phyloP scores from a whole-genome alignment of 441 rosid species.

The Biscutella laevigata region DNA sequence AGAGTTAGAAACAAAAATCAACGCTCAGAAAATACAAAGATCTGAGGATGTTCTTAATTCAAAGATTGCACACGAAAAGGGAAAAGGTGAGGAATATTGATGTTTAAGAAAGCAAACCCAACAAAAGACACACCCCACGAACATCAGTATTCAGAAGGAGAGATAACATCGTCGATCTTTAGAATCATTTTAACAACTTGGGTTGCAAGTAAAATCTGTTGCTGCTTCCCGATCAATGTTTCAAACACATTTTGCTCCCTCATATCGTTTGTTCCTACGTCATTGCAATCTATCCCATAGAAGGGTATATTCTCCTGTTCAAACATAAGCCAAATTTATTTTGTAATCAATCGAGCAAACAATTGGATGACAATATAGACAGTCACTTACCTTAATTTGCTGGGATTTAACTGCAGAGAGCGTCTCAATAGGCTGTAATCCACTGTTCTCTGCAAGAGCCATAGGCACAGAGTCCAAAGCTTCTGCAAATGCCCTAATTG shows the following conservation, averaged over 20 bases:
- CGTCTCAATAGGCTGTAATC: constrained; percentile 89
- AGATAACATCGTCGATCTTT: constrained; percentile 96
- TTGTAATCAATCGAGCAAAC: background rate
- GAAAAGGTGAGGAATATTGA: background rate
- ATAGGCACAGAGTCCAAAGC: constrained; percentile 80
- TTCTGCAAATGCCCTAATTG: constrained; percentile 88
- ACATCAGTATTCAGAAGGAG: constrained; percentile 64
- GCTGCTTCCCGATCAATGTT: constrained; percentile 92
- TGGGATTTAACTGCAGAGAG: constrained; percentile 90
- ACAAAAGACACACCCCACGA: background rate
- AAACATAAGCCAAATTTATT: background rate
- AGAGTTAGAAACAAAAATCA: too few relatives aligned
- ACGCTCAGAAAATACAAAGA: too few relatives aligned
- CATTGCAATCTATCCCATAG: constrained; percentile 91
- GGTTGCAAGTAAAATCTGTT: constrained; percentile 88
- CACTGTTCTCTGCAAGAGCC: constrained; percentile 98
- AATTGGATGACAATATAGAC: background rate
- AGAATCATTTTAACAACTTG: constrained; percentile 98
- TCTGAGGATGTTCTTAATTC: background rate
- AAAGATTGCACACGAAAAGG: background rate
- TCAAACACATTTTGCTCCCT: constrained; percentile 81
- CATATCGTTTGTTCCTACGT: constrained; percentile 91
- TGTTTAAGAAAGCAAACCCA: constrained; percentile 2
- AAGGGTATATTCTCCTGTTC: constrained; percentile 76
- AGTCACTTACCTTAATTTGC: constrained; percentile 67